Conservation (phyloP, 352 stramenopile genomes). For the Pythium monospermum region DNA sequence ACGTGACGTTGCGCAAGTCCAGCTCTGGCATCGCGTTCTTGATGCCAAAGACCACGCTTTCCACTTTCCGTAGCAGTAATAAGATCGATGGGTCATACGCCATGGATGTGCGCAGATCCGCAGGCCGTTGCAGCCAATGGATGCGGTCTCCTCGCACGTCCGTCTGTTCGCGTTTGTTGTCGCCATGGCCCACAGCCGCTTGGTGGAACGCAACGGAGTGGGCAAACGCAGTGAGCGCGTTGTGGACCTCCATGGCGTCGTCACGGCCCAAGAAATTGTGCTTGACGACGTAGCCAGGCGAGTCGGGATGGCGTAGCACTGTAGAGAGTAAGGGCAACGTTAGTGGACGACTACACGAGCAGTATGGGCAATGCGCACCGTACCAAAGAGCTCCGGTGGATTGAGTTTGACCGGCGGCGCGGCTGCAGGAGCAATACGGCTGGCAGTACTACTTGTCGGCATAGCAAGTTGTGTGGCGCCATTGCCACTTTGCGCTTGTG, state of each 20-base stretch:
- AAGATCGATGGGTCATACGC: conserved; percentile 31
- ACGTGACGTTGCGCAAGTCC: conserved; percentile 63
- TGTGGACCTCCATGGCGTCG: conserved; percentile 28
- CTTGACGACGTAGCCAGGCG: conserved; percentile 51
- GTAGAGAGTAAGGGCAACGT: not conserved
- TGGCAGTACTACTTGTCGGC: not conserved
- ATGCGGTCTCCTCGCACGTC: conserved; percentile 60
- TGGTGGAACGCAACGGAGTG: conserved; percentile 34
- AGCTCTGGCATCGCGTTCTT: conserved; percentile 45
- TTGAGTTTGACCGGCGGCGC: conserved; percentile 28
- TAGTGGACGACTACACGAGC: conserved; percentile 1
- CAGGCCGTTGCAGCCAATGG: conserved; percentile 49
- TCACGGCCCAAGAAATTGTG: conserved; percentile 38
- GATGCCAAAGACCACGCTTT: conserved; percentile 46
- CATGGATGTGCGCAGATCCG: conserved; percentile 26
- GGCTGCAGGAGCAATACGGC: not conserved
- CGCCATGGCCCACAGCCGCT: conserved; percentile 39
- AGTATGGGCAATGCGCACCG: not conserved
- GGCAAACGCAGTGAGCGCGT: conserved; percentile 31
- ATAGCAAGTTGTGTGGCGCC: too few species aligned
- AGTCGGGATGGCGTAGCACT: conserved; percentile 44
- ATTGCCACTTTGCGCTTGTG: too few species aligned
- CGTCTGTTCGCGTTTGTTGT: conserved; percentile 34
- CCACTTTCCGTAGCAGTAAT: conserved; percentile 41
- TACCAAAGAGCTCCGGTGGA: conserved; percentile 60